phyloP scores from a whole-genome alignment of 2,329 filamentous ascomycete genomes.

The Paracamarosporium sp. region DNA sequence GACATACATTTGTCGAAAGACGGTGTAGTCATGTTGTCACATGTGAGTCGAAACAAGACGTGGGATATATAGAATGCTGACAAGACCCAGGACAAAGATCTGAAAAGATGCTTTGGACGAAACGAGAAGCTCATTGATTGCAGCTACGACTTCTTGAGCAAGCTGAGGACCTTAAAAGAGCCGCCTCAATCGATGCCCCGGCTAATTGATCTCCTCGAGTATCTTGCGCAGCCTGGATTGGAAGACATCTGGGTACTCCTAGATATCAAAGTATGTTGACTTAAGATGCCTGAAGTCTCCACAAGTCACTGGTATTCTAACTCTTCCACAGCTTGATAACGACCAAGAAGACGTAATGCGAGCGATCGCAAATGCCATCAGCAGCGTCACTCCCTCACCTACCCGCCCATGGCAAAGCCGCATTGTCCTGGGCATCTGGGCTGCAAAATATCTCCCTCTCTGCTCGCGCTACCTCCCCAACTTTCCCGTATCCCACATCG shows the following conservation, averaged over 20 bases:
- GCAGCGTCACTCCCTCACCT: constrained; percentile 53
- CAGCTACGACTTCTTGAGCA: constrained; percentile 75
- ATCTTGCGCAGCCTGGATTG: constrained; percentile 68
- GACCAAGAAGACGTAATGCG: constrained; percentile 73
- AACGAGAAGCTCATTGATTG: constrained; percentile 75
- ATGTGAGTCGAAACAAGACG: constrained; percentile 61
- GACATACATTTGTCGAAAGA: constrained; percentile 86
- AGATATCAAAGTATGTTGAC: constrained; percentile 79
- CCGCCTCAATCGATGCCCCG: constrained; percentile 77
- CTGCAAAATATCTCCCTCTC: constrained; percentile 72
- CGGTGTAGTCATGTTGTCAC: constrained; percentile 82
- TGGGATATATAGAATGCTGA: constrained; percentile 9
- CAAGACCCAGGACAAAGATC: constrained; percentile 67
- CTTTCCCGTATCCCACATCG: constrained; percentile 72
- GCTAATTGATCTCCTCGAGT: constrained; percentile 75
- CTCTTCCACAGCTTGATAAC: constrained; percentile 67
- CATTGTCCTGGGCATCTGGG: constrained; percentile 84
- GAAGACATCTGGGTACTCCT: constrained; percentile 81
- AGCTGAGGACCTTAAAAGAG: constrained; percentile 69
- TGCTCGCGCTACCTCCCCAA: constrained; percentile 67
- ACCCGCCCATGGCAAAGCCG: constrained; percentile 71
- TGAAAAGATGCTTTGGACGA: constrained; percentile 84
- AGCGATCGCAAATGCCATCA: constrained; percentile 70
- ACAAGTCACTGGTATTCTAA: background rate
- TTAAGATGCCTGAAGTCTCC: background rate